These are phyloP conservation scores for Solanum acaule DNA, from an alignment of 257 asterid species.

Conservation along the genomic window DNA sequence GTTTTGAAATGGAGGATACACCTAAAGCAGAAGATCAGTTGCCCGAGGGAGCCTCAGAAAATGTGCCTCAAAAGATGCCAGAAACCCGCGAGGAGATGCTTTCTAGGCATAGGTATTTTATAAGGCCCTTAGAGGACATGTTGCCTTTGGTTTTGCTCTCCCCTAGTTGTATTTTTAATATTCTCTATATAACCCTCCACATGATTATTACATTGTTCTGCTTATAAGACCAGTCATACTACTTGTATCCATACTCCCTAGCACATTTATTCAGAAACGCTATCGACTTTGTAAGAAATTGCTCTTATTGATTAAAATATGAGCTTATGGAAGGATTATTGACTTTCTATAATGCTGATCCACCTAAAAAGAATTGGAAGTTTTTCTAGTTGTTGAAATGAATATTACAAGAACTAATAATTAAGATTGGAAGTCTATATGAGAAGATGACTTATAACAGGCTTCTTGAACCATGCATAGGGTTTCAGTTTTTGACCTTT, in stretches of 20 bases:
- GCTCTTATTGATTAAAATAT: not conserved
- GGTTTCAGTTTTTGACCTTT: not conserved
- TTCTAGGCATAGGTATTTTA: slow-evolving; percentile 41
- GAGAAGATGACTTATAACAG: not conserved
- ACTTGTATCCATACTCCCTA: not conserved
- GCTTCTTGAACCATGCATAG: not conserved
- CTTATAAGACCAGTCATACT: not conserved
- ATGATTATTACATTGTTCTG: not conserved
- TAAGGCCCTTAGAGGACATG: not conserved
- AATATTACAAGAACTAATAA: not conserved
- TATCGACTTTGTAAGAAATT: not conserved
- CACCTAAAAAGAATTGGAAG: not conserved
- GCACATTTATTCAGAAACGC: not conserved
- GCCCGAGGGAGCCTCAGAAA: slow-evolving; percentile 29
- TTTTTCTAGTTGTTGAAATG: not conserved
- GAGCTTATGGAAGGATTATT: not conserved
- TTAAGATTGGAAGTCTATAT: not conserved
- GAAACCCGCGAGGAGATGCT: slow-evolving; percentile 64
- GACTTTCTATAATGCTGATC: not conserved
- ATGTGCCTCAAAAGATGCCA: slow-evolving; percentile 18
- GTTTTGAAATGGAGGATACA: slow-evolving; percentile 33
- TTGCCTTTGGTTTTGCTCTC: not conserved
- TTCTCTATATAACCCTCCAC: not conserved
- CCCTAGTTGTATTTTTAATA: not conserved
- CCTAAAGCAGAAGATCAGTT: slow-evolving; percentile 23